Evolutionary conservation across 192 early-diverging fungal species (phyloP).

Genomic region (Gorgonomyces haynaldii): DNA sequence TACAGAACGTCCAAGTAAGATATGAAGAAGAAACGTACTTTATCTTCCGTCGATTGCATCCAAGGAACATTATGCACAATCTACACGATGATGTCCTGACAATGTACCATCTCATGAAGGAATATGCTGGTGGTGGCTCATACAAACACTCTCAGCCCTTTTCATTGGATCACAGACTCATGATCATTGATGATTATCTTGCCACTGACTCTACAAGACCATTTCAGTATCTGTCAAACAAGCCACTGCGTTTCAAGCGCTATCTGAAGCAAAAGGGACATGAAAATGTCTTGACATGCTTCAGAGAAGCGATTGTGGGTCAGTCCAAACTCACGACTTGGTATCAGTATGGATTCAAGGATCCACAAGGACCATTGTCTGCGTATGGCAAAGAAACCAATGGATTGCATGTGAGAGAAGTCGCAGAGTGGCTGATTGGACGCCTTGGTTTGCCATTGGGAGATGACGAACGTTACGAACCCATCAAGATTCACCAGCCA

Average conservation of each 20-base stretch:
- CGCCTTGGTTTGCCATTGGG: constrained; percentile 22
- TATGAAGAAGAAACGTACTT: constrained; percentile 31
- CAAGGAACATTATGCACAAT: constrained; percentile 41
- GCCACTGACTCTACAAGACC: constrained; percentile 26
- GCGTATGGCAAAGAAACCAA: constrained; percentile 22
- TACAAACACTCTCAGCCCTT: constrained; percentile 18
- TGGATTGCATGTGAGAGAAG: constrained; percentile 33
- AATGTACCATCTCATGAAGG: constrained; percentile 28
- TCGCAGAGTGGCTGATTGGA: constrained; percentile 25
- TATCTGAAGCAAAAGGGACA: constrained; percentile 22
- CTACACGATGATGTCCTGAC: constrained; percentile 37
- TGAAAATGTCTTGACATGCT: constrained; percentile 32
- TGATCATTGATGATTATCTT: constrained; percentile 25
- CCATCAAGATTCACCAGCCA: background rate
- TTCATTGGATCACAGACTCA: constrained; percentile 23
- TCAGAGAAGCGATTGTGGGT: constrained; percentile 36
- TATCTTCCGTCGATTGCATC: constrained; percentile 29
- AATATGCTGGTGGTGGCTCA: constrained; percentile 13
- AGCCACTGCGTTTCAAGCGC: constrained; percentile 15
- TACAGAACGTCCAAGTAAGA: constrained; percentile 26
- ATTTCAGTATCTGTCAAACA: constrained; percentile 29
- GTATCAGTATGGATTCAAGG: constrained; percentile 43
- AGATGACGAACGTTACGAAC: constrained; percentile 20
- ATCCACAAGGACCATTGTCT: constrained; percentile 31
- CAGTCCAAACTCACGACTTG: constrained; percentile 31